Evolutionary conservation across 768 basidiomycete species (phyloP).

Genomic region (Kwoniella pini): DNA sequence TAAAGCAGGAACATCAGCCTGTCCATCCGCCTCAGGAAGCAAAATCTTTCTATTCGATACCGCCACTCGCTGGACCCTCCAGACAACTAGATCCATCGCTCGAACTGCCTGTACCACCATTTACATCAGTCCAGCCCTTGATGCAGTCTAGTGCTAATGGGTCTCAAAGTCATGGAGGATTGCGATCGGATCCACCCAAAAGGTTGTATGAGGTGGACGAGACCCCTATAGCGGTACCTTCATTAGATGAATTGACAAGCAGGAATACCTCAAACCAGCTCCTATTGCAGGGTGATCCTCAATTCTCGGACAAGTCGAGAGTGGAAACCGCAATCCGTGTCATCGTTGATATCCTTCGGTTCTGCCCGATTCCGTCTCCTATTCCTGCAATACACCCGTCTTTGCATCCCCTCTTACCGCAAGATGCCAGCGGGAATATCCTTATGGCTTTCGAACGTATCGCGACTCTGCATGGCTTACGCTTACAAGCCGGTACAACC

Average conservation of each 20-base stretch:
- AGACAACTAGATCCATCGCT: slow-evolving; percentile 1
- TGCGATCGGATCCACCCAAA: slow-evolving; percentile 42
- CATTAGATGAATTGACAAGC: slow-evolving; percentile 28
- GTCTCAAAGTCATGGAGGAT: slow-evolving; percentile 25
- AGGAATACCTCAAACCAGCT: slow-evolving; percentile 27
- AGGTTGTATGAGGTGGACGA: slow-evolving; percentile 38
- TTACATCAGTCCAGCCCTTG: background rate
- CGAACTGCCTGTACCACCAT: background rate
- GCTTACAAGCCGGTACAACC: slow-evolving; percentile 44
- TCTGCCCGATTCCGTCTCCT: slow-evolving; percentile 25
- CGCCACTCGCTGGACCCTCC: slow-evolving; percentile 10
- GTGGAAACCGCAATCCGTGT: slow-evolving; percentile 50
- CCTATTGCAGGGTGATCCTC: slow-evolving; percentile 47
- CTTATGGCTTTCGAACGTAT: slow-evolving; percentile 35
- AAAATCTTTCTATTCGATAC: slow-evolving; percentile 24
- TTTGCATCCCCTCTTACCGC: slow-evolving; percentile 24
- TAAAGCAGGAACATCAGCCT: slow-evolving; percentile 4
- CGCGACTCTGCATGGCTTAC: slow-evolving; percentile 33
- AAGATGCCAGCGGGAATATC: slow-evolving; percentile 26
- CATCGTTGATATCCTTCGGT: slow-evolving; percentile 41
- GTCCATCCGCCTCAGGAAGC: background rate
- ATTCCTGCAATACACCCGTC: slow-evolving; percentile 19
- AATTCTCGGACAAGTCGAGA: slow-evolving; percentile 41
- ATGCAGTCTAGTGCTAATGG: slow-evolving; percentile 18
- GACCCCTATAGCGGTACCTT: slow-evolving; percentile 19